These are phyloP conservation scores for Ajuga reptans DNA, from an alignment of 305 asterid species.

Conservation along the genomic window DNA sequence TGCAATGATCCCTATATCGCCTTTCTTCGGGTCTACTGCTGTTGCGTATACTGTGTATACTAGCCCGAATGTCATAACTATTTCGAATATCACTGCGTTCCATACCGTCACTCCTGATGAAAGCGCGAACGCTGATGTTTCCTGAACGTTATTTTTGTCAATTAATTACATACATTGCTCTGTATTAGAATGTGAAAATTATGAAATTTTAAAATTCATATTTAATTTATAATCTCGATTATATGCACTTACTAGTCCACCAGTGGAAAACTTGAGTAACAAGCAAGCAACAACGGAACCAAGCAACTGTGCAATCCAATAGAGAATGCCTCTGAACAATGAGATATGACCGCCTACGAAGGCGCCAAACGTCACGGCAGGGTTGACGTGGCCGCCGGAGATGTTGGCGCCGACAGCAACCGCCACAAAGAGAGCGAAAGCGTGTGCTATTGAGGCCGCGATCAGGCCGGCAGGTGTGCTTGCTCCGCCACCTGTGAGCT, in stretches of 20 bases:
- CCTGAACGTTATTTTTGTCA: slow-evolving; percentile 24
- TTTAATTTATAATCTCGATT: no score
- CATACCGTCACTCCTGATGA: slow-evolving; percentile 47
- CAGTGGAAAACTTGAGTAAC: slow-evolving; percentile 56
- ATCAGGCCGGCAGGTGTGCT: slow-evolving; percentile 53
- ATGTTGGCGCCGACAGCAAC: slow-evolving; percentile 58
- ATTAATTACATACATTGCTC: no score
- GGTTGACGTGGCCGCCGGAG: slow-evolving; percentile 83
- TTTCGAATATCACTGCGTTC: slow-evolving; percentile 59
- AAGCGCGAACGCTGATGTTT: slow-evolving; percentile 52
- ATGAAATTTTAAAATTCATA: no score
- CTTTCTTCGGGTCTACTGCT: slow-evolving; percentile 65
- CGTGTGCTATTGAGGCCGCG: slow-evolving; percentile 55
- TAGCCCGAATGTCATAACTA: slow-evolving; percentile 68
- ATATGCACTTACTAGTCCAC: slow-evolving; percentile 47
- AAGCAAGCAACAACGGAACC: slow-evolving; percentile 66
- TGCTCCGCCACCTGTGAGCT: slow-evolving; percentile 44
- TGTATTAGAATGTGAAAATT: no score
- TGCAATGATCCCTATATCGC: slow-evolving; percentile 51
- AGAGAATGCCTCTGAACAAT: slow-evolving; percentile 38
- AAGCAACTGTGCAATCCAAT: slow-evolving; percentile 67
- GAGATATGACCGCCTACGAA: slow-evolving; percentile 64
- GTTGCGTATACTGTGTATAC: slow-evolving; percentile 76
- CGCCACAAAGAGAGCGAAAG: slow-evolving; percentile 66
- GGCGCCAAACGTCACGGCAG: slow-evolving; percentile 72